Percentiles rank a stretch among this genome's conserved stretches.
phyloP scores from a whole-genome alignment of 768 basidiomycete species.

The Hygrophoropsis aurantiaca region DNA sequence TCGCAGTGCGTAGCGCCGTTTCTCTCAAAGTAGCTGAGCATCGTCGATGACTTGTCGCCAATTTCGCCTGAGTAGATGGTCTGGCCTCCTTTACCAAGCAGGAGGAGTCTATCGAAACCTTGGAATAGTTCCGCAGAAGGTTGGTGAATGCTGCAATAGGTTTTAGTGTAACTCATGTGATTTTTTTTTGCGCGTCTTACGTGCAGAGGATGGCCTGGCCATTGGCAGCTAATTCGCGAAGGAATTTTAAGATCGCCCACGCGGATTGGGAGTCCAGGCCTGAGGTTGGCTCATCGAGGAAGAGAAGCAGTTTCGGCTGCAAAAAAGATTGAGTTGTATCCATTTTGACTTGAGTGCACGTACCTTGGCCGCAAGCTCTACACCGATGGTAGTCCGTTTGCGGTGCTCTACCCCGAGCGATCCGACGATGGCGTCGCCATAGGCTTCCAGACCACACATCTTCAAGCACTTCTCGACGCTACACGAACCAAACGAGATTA shows the following conservation, averaged over 20 bases:
- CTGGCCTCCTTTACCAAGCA: conserved; percentile 77
- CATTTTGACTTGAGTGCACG: conserved; percentile 72
- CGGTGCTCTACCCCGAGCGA: conserved; percentile 67
- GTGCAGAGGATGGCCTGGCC: conserved; percentile 91
- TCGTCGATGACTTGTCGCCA: conserved; percentile 64
- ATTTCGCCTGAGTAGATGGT: conserved; percentile 95
- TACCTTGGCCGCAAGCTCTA: conserved; percentile 87
- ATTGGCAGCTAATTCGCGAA: conserved; percentile 78
- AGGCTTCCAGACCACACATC: conserved; percentile 82
- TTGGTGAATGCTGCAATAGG: conserved; percentile 58
- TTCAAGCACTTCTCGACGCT: conserved; percentile 74
- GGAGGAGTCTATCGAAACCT: conserved; percentile 72
- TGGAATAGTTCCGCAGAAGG: conserved; percentile 86
- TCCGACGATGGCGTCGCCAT: conserved; percentile 79
- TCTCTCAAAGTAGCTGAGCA: conserved; percentile 75
- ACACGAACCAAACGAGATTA: not conserved
- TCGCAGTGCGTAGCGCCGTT: conserved; percentile 54
- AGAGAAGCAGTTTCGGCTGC: conserved; percentile 18
- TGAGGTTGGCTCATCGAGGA: conserved; percentile 49
- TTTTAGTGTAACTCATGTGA: not conserved
- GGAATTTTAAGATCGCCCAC: conserved; percentile 80
- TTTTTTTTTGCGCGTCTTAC: not conserved
- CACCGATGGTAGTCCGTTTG: conserved; percentile 88
- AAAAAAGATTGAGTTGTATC: no score
- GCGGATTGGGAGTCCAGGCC: conserved; percentile 67